These are phyloP conservation scores for Westerdykella ornata DNA, from an alignment of 2,329 filamentous ascomycete genomes.

Conservation along the genomic window DNA sequence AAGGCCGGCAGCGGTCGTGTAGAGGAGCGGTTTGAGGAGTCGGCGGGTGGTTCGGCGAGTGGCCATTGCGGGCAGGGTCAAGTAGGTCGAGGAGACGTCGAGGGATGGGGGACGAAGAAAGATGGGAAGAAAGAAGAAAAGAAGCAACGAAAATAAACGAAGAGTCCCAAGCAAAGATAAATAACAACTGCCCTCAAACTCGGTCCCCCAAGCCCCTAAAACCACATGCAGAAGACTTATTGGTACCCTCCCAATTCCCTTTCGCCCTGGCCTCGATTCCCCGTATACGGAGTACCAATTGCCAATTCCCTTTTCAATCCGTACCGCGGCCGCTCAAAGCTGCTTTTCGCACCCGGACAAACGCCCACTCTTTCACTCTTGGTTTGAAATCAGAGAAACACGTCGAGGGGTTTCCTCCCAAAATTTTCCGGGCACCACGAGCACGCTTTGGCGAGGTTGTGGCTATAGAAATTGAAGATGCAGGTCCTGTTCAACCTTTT, in stretches of 20 bases:
- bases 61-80: constrained; percentile 19
- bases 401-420: neutral
- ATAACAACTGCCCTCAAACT: neutral
- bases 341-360: neutral
- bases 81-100: neutral
- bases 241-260: no score
- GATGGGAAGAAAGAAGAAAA: neutral
- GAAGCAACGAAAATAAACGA: neutral
- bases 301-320: no score
- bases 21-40: constrained; percentile 53
- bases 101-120: neutral
- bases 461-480: neutral
- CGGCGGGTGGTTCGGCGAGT: constrained; percentile 35
- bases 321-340: neutral
- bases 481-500: neutral
- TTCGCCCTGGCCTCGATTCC: neutral
- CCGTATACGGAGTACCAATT: no score
- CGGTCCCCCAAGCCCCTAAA: neutral
- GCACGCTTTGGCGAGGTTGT: no score
- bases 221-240: no score
- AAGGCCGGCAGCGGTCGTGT: constrained; percentile 51
- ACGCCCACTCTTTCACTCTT: neutral
- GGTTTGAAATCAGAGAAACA: neutral
- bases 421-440: neutral
- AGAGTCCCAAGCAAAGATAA: neutral